phyloP scores from a whole-genome alignment of 2,329 filamentous ascomycete species.

The Sporothrix sp. region DNA sequence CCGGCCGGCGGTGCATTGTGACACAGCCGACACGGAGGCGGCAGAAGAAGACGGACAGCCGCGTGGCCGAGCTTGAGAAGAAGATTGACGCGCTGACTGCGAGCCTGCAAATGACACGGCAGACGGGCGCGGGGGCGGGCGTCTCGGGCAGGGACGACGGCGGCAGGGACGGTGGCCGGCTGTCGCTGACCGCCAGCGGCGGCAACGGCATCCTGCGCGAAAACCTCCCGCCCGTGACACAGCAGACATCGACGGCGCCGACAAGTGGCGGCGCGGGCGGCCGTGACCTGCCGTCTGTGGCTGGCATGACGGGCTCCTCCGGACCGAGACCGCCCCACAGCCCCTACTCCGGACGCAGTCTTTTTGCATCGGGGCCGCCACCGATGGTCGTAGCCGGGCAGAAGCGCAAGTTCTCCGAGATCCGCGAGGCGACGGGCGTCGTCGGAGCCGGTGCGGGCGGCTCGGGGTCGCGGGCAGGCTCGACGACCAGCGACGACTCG shows the following conservation, averaged over 20 bases:
- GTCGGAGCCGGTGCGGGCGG: conserved; percentile 1
- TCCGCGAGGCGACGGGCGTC: conserved; percentile 15
- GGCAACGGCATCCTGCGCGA: conserved; percentile 1
- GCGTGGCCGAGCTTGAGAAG: conserved; percentile 82
- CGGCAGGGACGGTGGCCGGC: not conserved
- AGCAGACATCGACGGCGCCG: not conserved
- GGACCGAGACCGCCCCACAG: conserved; percentile 4
- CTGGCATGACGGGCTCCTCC: not conserved
- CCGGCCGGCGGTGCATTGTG: conserved; percentile 65
- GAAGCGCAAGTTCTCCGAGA: conserved; percentile 32
- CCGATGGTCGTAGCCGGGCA: conserved; percentile 27
- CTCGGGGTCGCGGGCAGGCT: conserved; percentile 1
- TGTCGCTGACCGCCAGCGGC: not conserved
- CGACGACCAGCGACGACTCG: conserved; percentile 9
- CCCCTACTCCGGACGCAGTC: conserved; percentile 12
- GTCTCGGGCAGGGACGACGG: not conserved
- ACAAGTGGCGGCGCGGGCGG: not conserved
- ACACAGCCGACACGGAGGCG: conserved; percentile 67
- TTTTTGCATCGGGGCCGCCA: conserved; percentile 13
- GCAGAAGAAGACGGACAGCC: conserved; percentile 84
- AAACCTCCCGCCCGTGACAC: not conserved
- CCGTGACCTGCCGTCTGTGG: not conserved
- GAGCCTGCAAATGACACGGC: conserved; percentile 52
- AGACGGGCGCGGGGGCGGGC: conserved; percentile 1
- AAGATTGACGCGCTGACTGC: conserved; percentile 86